Base-by-base conservation (phyloP, 129 eudicot species). In the Flaveria linearis region DNA sequence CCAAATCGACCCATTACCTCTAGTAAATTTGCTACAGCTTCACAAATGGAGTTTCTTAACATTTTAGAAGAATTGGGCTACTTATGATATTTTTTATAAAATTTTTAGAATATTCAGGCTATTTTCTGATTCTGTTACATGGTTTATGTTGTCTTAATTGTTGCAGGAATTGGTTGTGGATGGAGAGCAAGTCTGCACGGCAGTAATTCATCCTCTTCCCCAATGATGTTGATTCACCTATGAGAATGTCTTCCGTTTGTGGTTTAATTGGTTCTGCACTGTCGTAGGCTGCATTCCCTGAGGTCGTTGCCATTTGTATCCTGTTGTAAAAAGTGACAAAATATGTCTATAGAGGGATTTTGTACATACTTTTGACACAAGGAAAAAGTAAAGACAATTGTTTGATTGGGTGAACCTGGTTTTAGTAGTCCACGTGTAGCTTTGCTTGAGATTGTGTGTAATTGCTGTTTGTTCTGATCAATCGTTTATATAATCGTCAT, bases 361-460 rank as follows among this genome's bases (percentile, higher is more conserved):
- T 81, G 84, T 81, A 81, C 63, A 81, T 81, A 74, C 43, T 56
- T 49, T 81, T 43, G 56, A 67, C 39, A 12, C 45, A 64, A 39
- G 33, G 53, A n/a, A 12, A 55, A 52, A 23, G 56, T 42, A n/a
- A 67, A 73, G 51, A 64, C 60, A 53, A 23, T 73, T 73, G 75
- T 43, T 63, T 26, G 78, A 70, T 78, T 36, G 47, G 28, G 52
- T 78, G 50, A 4, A 61, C 4, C 3, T 67, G 33, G 45, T 39
- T 42, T 39, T 63, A 57, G 15, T 20, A 20, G 30, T 20, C 8
- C 13, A 6, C 58, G 17, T 2, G 9, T n/a, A 15, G 16, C 16
- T 47, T 47, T 12, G n/a, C 53, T 49, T n/a, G 58, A 52, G 58
- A 52, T 16, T n/a, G 16, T 15, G 18, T 4, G 57, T 15, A 50